phyloP scores from a whole-genome alignment of 352 stramenopile species.

The Phytophthora foliorum region DNA sequence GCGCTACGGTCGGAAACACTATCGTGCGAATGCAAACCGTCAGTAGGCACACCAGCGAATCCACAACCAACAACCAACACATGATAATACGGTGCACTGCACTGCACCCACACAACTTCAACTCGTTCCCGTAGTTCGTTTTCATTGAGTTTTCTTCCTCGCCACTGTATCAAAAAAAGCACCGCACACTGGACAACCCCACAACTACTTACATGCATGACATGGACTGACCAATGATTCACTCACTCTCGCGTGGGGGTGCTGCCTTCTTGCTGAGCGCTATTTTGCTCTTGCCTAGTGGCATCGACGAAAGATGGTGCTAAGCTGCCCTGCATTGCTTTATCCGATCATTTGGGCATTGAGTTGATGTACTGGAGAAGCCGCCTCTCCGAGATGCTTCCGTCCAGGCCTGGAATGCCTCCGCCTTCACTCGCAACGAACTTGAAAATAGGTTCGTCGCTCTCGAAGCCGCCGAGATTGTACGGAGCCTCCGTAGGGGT shows the following conservation, averaged over 20 bases:
- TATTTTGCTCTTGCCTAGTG: constrained; percentile 25
- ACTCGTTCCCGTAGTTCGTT: constrained; percentile 26
- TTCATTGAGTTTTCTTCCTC: constrained; percentile 36
- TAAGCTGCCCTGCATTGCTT: constrained; percentile 17
- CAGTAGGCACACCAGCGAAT: constrained; percentile 45
- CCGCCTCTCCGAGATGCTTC: constrained; percentile 80
- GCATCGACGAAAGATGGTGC: constrained; percentile 26
- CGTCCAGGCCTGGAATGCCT: constrained; percentile 83
- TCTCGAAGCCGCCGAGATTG: constrained; percentile 87
- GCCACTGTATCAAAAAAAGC: constrained; percentile 38
- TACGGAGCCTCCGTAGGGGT: constrained; percentile 87
- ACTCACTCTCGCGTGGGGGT: constrained; percentile 69
- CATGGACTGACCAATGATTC: constrained; percentile 76
- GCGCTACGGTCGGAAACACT: constrained; percentile 82
- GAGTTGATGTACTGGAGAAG: constrained; percentile 85
- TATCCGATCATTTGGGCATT: constrained; percentile 65
- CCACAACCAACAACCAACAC: constrained; percentile 4
- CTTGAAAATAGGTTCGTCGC: constrained; percentile 89
- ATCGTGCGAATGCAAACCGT: constrained; percentile 70
- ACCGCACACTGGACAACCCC: constrained; percentile 29
- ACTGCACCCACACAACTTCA: constrained; percentile 24
- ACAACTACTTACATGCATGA: constrained; percentile 57
- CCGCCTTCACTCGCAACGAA: constrained; percentile 89
- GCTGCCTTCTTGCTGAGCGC: constrained; percentile 47
- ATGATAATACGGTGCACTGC: constrained; percentile 13